Evolutionary conservation across 495 filamentous ascomycete species (phyloP).

Genomic region (Rhizodiscina lignyota): DNA sequence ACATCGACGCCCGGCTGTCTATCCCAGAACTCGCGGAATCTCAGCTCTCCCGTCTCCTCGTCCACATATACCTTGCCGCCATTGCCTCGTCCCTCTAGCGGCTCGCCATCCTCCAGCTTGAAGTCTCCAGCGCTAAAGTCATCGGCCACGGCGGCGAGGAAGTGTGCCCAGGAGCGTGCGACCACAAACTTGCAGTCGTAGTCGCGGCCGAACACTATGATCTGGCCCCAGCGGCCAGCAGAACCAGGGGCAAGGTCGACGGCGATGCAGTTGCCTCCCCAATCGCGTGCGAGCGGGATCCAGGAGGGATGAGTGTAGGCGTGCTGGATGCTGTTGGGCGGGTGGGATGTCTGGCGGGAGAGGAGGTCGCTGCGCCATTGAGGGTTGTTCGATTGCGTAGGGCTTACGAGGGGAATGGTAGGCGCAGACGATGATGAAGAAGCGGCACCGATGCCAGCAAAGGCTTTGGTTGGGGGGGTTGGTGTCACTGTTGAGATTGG

Average conservation of each 20-base stretch:
- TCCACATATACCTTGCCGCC: conserved; percentile 68
- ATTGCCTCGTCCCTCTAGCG: background rate
- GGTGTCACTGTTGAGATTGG: background rate
- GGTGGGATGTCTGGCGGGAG: conserved; percentile 74
- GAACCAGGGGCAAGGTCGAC: conserved; percentile 89
- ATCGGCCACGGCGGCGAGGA: conserved; percentile 76
- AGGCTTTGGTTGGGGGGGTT: conserved; percentile 40
- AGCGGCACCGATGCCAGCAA: conserved; percentile 47
- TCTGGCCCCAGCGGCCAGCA: conserved; percentile 81
- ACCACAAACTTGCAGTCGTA: conserved; percentile 98
- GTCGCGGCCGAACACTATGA: conserved; percentile 92
- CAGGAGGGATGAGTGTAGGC: conserved; percentile 88
- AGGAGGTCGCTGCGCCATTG: conserved; percentile 77
- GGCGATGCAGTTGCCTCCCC: conserved; percentile 94
- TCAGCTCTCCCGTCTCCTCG: conserved; percentile 82
- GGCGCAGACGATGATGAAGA: conserved; percentile 30
- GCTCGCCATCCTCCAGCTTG: background rate
- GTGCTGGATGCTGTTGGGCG: conserved; percentile 71
- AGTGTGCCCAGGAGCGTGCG: conserved; percentile 77
- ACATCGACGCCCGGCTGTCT: conserved; percentile 59
- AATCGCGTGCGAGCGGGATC: conserved; percentile 93
- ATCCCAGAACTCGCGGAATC: conserved; percentile 72
- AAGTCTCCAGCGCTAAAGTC: conserved; percentile 51
- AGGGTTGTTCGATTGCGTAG: conserved; percentile 25
- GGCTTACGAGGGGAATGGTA: conserved; percentile 11